Evolutionary conservation across 2,329 filamentous ascomycete species (phyloP), one percentile per base, ranked within the genome.

Genomic region (Malbranchea zuffiana): DNA sequence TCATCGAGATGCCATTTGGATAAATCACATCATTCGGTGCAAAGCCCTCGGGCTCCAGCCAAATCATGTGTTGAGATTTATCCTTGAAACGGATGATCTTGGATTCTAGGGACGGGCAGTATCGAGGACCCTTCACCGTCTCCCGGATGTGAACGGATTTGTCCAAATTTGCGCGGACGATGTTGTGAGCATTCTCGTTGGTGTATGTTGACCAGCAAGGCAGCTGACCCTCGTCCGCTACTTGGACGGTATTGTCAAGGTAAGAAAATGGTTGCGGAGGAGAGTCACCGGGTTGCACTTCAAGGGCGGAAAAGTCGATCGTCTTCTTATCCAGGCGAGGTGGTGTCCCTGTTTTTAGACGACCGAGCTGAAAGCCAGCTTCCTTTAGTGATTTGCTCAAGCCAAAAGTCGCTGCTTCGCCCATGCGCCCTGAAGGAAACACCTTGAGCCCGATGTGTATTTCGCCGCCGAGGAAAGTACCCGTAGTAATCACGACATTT

Each of bases 1-100:
- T 98, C 85, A 96, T 96, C 18, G 86, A 94, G 25, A 98, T 78
- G 1, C 90, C 90, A 52, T 98, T 98, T 0, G 90, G 90, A 54
- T 98, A 98, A 39, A 98, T 79, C 29, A 94, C 71, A 47, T 92
- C 76, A 54, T 75, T 92, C 45, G 63, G 62, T 13, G 87, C 74
- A 51, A 95, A 92, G 2, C 90, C 90, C 66, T 98, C 90, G 0
- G 88, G 90, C 57, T 98, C 90, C 10, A 98, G 75, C 90, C 90
- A 98, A 37, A 98, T 80, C 46, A 94, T 83, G 51, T 98, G 90
- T 4, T 70, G 71, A 13, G 78, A 66, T 55, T 86, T 90, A 44
- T 90, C 72, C 3, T 76, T 69, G 54, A 98, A 98, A 6, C 83
- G 78, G 29, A 95, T 80, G 33, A 98, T 72, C 59, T 98, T 98